Evolutionary conservation across 306 rosid genomes (phyloP).

Genomic region (Fragaria iinumae): DNA sequence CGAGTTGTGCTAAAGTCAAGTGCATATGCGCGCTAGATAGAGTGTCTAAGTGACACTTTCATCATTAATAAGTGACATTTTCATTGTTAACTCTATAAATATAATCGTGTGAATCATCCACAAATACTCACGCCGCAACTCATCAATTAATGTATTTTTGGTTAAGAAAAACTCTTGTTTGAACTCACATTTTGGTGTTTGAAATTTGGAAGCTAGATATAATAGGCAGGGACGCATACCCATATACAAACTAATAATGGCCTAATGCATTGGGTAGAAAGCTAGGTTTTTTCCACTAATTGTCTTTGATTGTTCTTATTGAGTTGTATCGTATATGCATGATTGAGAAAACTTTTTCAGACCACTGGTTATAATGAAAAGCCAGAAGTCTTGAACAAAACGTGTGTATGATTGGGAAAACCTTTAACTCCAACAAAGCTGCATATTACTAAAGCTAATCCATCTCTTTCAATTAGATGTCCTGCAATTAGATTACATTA

Average conservation of each 20-base stretch:
- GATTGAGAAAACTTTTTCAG: not conserved
- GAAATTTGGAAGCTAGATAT: not conserved
- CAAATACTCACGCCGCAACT: not conserved
- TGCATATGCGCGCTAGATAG: not conserved
- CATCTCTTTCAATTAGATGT: not conserved
- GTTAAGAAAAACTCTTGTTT: not conserved
- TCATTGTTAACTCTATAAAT: not conserved
- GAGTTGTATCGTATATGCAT: not conserved
- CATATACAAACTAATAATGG: not conserved
- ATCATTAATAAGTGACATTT: too few species aligned
- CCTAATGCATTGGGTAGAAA: not conserved
- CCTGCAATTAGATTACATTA: constrained; percentile 1
- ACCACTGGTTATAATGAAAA: not conserved
- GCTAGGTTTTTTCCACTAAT: not conserved
- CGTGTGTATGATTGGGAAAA: not conserved
- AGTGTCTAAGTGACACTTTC: not conserved
- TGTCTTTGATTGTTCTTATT: constrained; percentile 3
- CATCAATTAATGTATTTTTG: not conserved
- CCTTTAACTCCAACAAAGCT: not conserved
- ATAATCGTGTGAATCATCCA: not conserved
- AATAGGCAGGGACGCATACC: not conserved
- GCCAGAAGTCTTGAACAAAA: not conserved
- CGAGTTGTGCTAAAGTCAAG: rapidly evolving
- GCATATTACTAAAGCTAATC: not conserved
- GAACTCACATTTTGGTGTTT: not conserved